These are phyloP conservation scores for Centella asiatica DNA, from an alignment of 129 eudicot genomes.

Conservation along the genomic window DNA sequence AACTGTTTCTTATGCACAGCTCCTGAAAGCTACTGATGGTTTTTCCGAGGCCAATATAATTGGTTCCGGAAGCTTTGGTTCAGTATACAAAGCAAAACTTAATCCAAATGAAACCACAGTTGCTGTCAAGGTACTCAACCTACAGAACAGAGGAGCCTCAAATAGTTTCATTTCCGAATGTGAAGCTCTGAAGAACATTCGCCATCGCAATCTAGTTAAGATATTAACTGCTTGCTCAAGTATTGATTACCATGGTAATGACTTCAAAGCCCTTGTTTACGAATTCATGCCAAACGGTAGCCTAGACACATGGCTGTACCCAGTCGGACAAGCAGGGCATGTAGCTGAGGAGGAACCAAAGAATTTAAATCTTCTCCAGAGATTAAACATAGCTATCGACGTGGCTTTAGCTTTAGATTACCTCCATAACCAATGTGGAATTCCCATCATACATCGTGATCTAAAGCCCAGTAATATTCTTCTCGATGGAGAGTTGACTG, in stretches of 20 bases:
- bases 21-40: not conserved
- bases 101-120: not conserved
- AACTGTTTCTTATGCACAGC: not conserved
- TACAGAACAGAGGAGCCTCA: not conserved
- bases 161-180: not conserved
- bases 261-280: not conserved
- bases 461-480: conserved; percentile 36
- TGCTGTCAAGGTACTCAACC: not conserved
- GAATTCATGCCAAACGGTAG: not conserved
- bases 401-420: conserved; percentile 28
- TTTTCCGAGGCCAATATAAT: not conserved
- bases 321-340: not conserved
- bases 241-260: not conserved
- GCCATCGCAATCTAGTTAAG: not conserved
- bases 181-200: not conserved
- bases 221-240: not conserved
- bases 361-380: not conserved
- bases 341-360: not conserved
- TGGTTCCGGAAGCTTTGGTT: not conserved
- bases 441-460: conserved; percentile 25
- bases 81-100: not conserved
- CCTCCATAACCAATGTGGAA: conserved; percentile 26
- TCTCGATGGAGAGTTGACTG: conserved; percentile 20
- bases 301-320: not conserved
- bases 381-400: not conserved